Percentiles rank a stretch among this genome's conserved stretches.
These are phyloP conservation scores for Phialemoniopsis sp. DNA, from an alignment of 2,329 filamentous ascomycete species.

Conservation along the genomic window DNA sequence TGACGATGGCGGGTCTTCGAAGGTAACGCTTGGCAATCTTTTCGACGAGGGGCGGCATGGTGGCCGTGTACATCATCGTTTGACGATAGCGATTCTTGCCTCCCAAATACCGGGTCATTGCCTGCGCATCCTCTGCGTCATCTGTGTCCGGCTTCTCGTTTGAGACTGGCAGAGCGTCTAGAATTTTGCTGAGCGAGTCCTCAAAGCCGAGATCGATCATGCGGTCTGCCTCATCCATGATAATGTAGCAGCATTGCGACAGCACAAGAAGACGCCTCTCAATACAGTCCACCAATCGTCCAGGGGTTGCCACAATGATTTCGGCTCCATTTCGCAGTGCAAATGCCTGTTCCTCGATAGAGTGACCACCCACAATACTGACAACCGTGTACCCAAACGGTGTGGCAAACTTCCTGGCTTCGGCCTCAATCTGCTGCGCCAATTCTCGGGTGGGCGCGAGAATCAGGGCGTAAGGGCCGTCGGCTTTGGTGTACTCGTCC, in stretches of 20 bases:
- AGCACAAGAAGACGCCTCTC: slow-evolving; percentile 88
- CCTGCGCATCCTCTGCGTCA: slow-evolving; percentile 76
- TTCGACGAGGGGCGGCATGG: slow-evolving; percentile 90
- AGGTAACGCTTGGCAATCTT: slow-evolving; percentile 97
- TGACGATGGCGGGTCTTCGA: slow-evolving; percentile 86
- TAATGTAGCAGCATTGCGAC: slow-evolving; percentile 95
- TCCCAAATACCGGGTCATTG: slow-evolving; percentile 79
- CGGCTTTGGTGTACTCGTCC: slow-evolving; percentile 81
- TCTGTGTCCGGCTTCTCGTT: slow-evolving; percentile 97
- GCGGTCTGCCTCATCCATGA: slow-evolving; percentile 98
- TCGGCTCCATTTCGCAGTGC: slow-evolving; percentile 89
- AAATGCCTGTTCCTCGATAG: slow-evolving; percentile 88
- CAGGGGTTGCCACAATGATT: slow-evolving; percentile 97
- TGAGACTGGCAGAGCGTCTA: slow-evolving; percentile 84
- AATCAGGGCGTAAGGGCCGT: slow-evolving; percentile 96
- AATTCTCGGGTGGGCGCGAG: slow-evolving; percentile 94
- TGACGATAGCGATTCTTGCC: slow-evolving; percentile 81
- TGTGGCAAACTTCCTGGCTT: slow-evolving; percentile 86
- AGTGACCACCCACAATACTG: slow-evolving; percentile 96
- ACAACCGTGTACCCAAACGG: slow-evolving; percentile 93
- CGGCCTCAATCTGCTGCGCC: slow-evolving; percentile 93
- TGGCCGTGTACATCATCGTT: slow-evolving; percentile 99
- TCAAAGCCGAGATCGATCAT: slow-evolving; percentile 99
- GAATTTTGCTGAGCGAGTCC: slow-evolving; percentile 94
- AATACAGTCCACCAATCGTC: slow-evolving; percentile 94